Evolutionary conservation across 306 rosid species (phyloP).

Genomic region (Trifolium repens): DNA sequence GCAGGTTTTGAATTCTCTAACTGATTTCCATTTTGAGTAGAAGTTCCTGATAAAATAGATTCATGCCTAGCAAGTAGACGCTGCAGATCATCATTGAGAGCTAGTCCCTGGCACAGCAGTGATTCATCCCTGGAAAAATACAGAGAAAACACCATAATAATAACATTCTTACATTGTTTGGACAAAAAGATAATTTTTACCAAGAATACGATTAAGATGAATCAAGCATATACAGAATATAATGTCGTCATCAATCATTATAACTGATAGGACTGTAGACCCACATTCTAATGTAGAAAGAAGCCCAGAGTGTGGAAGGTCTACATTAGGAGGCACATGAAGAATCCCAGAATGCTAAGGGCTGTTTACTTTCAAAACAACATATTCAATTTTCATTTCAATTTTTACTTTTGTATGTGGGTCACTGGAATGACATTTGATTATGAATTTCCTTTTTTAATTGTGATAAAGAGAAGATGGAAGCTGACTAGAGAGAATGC

Average conservation of each 20-base stretch:
- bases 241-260: neutral
- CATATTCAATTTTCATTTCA: too few relatives aligned
- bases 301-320: neutral
- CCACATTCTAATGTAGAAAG: constrained; percentile 1
- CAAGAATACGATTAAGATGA: neutral
- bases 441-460: neutral
- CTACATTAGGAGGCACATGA: neutral
- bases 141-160: constrained; percentile 8
- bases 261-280: neutral
- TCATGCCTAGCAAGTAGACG: constrained; percentile 92
- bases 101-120: constrained; percentile 86
- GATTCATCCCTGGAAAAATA: constrained; percentile 76
- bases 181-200: constrained; percentile 1
- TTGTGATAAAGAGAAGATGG: neutral
- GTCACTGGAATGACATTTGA: neutral
- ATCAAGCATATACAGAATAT: constrained; percentile 7
- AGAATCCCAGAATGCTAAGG: neutral
- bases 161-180: neutral
- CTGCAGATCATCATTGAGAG: constrained; percentile 94
- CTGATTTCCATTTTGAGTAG: constrained; percentile 44
- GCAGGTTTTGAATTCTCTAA: constrained; percentile 58
- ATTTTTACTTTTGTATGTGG: neutral
- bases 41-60: constrained; percentile 74
- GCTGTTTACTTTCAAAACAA: neutral
- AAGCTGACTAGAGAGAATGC: neutral